A percentile compares a stretch with the other conserved stretches of the same genome.
Evolutionary conservation across 805 yeast species (phyloP).

Genomic region (Myxozyma sirexii): DNA sequence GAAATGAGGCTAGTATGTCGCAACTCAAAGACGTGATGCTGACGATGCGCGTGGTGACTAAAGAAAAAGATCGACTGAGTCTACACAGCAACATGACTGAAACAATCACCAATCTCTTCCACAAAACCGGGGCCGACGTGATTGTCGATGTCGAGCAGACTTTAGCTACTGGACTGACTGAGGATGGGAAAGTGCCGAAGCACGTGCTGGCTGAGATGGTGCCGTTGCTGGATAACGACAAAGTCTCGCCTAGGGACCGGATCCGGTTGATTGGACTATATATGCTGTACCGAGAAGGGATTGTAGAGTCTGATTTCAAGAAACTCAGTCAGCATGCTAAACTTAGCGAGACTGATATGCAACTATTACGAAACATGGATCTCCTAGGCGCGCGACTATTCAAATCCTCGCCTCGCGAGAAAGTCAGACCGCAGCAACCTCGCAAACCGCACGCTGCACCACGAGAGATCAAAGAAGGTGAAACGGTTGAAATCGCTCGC

Average conservation of each 20-base stretch:
- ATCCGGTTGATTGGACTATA: conserved; percentile 74
- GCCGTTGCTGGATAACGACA: conserved; percentile 48
- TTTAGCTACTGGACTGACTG: conserved; percentile 69
- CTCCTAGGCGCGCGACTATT: conserved; percentile 61
- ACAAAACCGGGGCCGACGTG: conserved; percentile 52
- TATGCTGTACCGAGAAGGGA: conserved; percentile 78
- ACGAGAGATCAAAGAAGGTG: neutral
- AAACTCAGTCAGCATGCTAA: conserved; percentile 64
- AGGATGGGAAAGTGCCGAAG: conserved; percentile 63
- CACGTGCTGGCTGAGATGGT: conserved; percentile 65
- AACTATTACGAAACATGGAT: conserved; percentile 60
- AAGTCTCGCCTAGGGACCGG: conserved; percentile 60
- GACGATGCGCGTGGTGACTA: conserved; percentile 56
- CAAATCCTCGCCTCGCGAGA: conserved; percentile 45
- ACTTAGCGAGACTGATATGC: conserved; percentile 50
- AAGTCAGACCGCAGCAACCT: conserved; percentile 49
- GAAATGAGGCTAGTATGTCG: conserved; percentile 9
- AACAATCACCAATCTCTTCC: conserved; percentile 16
- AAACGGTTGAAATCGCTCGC: conserved; percentile 49
- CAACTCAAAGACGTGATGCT: conserved; percentile 55
- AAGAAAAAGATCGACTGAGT: conserved; percentile 44
- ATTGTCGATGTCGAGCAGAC: conserved; percentile 86
- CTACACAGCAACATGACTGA: conserved; percentile 28
- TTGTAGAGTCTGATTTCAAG: conserved; percentile 69
- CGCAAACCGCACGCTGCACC: neutral